A percentile compares a stretch with the other conserved stretches of the same genome.
These are phyloP conservation scores for Perilla frutescens DNA, from an alignment of 257 asterid species.

Conservation along the genomic window DNA sequence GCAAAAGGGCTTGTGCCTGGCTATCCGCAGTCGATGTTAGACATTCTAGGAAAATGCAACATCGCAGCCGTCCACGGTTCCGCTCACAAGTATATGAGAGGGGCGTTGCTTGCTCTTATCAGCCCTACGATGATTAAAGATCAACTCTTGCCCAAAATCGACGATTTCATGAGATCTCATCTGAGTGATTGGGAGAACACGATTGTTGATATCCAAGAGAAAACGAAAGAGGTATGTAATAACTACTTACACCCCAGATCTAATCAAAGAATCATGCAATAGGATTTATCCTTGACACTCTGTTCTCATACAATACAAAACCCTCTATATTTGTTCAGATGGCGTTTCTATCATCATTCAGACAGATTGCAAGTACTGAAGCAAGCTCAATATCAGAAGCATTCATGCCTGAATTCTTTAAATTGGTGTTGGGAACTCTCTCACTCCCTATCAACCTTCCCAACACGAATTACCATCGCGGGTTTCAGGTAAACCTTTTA, in stretches of 20 bases:
- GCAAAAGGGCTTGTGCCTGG: slow-evolving; percentile 93
- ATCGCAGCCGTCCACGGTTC: slow-evolving; percentile 86
- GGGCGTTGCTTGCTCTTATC: slow-evolving; percentile 72
- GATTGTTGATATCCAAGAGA: slow-evolving; percentile 79
- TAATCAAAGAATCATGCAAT: slow-evolving; percentile 24
- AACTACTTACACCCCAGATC: slow-evolving; percentile 32
- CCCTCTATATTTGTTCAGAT: slow-evolving; percentile 59
- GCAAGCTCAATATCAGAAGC: slow-evolving; percentile 62
- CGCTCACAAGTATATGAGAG: slow-evolving; percentile 82
- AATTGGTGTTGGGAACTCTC: slow-evolving; percentile 89
- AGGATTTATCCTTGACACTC: slow-evolving; percentile 7
- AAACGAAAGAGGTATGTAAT: slow-evolving; percentile 66
- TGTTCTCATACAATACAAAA: slow-evolving; percentile 32
- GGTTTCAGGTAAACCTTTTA: slow-evolving; percentile 69
- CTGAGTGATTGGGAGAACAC: slow-evolving; percentile 67
- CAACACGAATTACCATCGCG: slow-evolving; percentile 74
- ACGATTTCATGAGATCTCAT: slow-evolving; percentile 68
- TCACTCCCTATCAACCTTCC: slow-evolving; percentile 95
- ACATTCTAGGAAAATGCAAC: slow-evolving; percentile 79
- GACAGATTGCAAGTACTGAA: slow-evolving; percentile 88
- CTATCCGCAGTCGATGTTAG: slow-evolving; percentile 81
- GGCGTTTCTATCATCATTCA: slow-evolving; percentile 89
- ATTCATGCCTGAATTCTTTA: slow-evolving; percentile 93
- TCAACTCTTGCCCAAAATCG: slow-evolving; percentile 72
- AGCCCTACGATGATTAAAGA: slow-evolving; percentile 77